These are phyloP conservation scores for Fusarium decemcellulare DNA, from an alignment of 2,329 filamentous ascomycete genomes.

Conservation along the genomic window DNA sequence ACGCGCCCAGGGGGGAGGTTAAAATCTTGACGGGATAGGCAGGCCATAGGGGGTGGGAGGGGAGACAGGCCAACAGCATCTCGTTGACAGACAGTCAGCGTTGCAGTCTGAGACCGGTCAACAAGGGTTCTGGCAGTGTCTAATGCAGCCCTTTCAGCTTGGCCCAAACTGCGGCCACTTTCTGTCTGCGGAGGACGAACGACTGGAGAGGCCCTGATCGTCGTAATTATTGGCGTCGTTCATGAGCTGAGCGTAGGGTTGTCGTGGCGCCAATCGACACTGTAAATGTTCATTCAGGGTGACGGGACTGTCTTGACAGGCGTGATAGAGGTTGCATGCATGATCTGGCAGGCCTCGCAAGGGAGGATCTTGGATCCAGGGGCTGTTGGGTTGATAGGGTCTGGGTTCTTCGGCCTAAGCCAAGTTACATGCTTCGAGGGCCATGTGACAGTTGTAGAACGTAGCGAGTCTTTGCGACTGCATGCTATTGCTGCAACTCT, in stretches of 20 bases:
- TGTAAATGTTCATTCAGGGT: not conserved
- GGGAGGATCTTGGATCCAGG: not conserved
- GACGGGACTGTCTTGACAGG: constrained; percentile 25
- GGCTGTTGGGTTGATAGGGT: not conserved
- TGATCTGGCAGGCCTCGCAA: constrained; percentile 15
- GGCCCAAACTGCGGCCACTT: constrained; percentile 24
- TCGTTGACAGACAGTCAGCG: constrained; percentile 11
- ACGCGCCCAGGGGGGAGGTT: constrained; percentile 6
- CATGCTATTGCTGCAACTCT: no score
- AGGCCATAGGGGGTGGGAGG: constrained; percentile 14
- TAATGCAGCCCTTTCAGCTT: constrained; percentile 35
- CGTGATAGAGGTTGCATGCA: constrained; percentile 33
- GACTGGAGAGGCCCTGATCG: constrained; percentile 25
- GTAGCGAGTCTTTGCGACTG: not conserved
- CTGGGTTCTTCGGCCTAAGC: not conserved
- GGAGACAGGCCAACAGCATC: constrained; percentile 20
- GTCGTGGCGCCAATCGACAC: constrained; percentile 46
- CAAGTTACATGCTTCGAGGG: constrained; percentile 19
- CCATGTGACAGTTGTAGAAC: constrained; percentile 5
- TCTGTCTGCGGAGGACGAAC: not conserved
- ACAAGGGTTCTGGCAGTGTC: constrained; percentile 27
- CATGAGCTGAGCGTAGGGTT: constrained; percentile 36
- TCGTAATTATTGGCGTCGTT: constrained; percentile 38
- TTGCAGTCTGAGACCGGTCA: constrained; percentile 25
- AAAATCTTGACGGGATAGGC: constrained; percentile 28